phyloP scores from a whole-genome alignment of 345 rosid species.

The Cardamine occulta region DNA sequence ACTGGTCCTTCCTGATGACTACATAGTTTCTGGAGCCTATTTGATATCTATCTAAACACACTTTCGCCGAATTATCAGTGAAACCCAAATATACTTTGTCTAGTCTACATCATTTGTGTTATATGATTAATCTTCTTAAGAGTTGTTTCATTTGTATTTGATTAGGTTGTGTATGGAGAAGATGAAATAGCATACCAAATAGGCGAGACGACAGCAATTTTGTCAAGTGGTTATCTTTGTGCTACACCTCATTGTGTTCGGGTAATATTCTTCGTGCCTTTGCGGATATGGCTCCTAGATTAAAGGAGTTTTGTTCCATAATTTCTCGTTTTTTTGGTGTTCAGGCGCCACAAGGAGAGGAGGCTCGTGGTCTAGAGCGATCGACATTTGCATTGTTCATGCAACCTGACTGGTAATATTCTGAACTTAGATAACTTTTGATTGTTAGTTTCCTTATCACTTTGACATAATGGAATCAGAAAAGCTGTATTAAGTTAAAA shows the following conservation, averaged over 20 bases:
- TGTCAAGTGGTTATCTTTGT: constrained; percentile 83
- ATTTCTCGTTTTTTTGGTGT: not conserved
- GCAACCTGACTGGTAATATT: constrained; percentile 92
- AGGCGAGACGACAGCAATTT: constrained; percentile 86
- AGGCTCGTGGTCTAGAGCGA: constrained; percentile 65
- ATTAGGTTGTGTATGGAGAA: constrained; percentile 74
- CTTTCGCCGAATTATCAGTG: not conserved
- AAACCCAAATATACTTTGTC: not conserved
- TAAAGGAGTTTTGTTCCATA: no score
- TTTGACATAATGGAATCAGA: no score
- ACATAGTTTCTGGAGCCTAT: not conserved
- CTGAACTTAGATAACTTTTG: not conserved
- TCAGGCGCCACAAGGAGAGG: constrained; percentile 84
- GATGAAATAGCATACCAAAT: constrained; percentile 94
- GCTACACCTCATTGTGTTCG: constrained; percentile 93
- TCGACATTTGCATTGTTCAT: constrained; percentile 93
- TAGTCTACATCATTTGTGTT: not conserved
- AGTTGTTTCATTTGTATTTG: constrained; percentile 5
- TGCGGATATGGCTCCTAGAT: not conserved
- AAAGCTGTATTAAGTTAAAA: no score
- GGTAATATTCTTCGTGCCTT: constrained; percentile 50
- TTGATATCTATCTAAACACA: not conserved
- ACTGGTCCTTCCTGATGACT: constrained; percentile 16
- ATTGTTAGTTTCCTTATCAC: not conserved
- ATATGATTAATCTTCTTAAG: not conserved